Percentiles rank a stretch among this genome's conserved stretches.
phyloP scores from a whole-genome alignment of 371 early-diverging fungal genomes.

The Syncephalastrum contaminatum region DNA sequence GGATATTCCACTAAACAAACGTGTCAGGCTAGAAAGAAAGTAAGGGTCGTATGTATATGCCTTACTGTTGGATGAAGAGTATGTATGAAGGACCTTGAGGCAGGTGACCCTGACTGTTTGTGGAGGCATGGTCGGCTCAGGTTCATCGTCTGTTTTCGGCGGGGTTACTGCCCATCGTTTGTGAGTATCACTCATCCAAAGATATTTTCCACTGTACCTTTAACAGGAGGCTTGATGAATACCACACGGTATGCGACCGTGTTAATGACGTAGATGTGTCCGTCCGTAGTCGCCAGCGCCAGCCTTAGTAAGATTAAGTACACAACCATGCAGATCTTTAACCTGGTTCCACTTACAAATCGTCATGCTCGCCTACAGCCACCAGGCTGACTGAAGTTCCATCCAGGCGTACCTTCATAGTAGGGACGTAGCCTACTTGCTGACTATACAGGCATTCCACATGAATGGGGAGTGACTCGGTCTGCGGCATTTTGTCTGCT shows the following conservation, averaged over 20 bases:
- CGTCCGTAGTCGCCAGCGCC: conserved; percentile 1
- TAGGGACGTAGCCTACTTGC: conserved; percentile 4
- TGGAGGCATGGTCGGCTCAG: neutral
- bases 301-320: conserved; percentile 2
- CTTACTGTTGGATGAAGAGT: neutral
- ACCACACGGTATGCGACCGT: neutral
- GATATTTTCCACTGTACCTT: neutral
- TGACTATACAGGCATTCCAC: no score
- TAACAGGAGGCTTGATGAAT: neutral
- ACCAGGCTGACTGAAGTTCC: conserved; percentile 2
- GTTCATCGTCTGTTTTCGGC: neutral
- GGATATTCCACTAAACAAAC: neutral
- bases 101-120: neutral
- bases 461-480: neutral
- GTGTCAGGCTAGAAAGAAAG: neutral
- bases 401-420: conserved; percentile 3
- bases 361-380: conserved; percentile 1
- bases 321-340: neutral
- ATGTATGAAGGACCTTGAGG: neutral
- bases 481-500: neutral
- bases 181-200: neutral
- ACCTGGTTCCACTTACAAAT: conserved; percentile 1
- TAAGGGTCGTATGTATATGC: neutral
- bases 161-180: no score
- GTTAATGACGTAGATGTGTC: conserved; percentile 5